Conservation (phyloP, 2,329 filamentous ascomycete species). For the Penicillium sp. region DNA sequence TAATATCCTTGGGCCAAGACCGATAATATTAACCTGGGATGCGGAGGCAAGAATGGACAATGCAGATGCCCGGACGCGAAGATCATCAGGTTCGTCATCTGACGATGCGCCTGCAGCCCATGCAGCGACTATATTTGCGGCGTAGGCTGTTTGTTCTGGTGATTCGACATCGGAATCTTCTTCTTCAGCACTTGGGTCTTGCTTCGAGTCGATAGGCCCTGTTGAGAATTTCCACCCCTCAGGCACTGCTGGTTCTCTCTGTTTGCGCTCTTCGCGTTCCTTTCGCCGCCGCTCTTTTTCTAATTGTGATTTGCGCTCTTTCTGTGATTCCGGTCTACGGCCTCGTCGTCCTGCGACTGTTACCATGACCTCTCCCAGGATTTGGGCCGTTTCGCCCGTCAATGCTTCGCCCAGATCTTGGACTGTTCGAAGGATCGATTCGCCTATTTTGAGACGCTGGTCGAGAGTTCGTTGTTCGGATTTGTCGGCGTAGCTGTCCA, state of each 20-base stretch:
- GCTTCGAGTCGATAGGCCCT: conserved; percentile 9
- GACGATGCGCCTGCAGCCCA: conserved; percentile 44
- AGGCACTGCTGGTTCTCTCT: conserved; percentile 29
- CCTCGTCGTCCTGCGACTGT: conserved; percentile 45
- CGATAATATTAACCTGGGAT: conserved; percentile 44
- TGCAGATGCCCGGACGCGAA: conserved; percentile 48
- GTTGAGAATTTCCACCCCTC: conserved; percentile 36
- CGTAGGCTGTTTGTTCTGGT: conserved; percentile 37
- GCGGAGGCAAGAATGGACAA: conserved; percentile 49
- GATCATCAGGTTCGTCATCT: conserved; percentile 48
- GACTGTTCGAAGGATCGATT: conserved; percentile 46
- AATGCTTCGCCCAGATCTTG: conserved; percentile 46
- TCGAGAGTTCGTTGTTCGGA: conserved; percentile 43
- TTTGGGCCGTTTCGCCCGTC: conserved; percentile 40
- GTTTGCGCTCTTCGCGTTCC: conserved; percentile 35
- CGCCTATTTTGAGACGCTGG: conserved; percentile 47
- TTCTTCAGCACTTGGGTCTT: conserved; percentile 18
- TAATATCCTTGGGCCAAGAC: conserved; percentile 39
- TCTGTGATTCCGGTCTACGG: conserved; percentile 40
- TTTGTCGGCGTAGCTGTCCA: conserved; percentile 45
- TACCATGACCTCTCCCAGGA: conserved; percentile 45
- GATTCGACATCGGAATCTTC: conserved; percentile 41
- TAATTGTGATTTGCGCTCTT: conserved; percentile 29
- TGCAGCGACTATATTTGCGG: conserved; percentile 43
- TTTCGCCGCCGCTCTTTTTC: conserved; percentile 31